phyloP scores from a whole-genome alignment of 345 rosid species.

The Conringia planisiliqua region DNA sequence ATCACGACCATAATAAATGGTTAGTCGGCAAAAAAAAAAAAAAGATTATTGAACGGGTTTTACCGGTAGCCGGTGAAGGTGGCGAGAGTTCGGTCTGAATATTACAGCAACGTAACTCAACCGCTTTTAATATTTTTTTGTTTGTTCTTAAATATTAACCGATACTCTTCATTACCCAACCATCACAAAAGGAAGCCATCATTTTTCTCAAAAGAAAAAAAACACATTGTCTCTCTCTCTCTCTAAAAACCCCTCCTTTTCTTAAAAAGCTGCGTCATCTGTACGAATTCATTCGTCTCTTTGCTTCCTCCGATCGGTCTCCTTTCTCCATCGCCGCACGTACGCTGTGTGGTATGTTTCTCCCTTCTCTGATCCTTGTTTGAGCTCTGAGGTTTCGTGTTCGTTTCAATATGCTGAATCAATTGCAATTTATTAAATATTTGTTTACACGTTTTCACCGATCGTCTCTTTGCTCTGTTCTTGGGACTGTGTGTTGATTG shows the following conservation, averaged over 20 bases:
- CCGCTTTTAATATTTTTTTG: conserved; percentile 5
- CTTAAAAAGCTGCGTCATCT: conserved; percentile 17
- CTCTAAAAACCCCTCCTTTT: conserved; percentile 2
- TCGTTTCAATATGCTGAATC: neutral
- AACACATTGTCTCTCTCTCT: conserved; percentile 8
- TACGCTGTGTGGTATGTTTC: conserved; percentile 26
- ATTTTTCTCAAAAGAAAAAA: neutral
- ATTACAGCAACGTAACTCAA: conserved; percentile 5
- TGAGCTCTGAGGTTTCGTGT: conserved; percentile 9
- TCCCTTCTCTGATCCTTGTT: conserved; percentile 20
- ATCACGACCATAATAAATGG: too few species aligned
- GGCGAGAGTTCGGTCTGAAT: neutral
- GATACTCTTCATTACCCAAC: neutral
- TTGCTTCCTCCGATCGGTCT: conserved; percentile 18
- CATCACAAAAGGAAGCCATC: neutral
- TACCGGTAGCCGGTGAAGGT: conserved; percentile 29
- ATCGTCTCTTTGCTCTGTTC: neutral
- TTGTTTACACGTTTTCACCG: neutral
- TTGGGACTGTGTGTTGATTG: conserved; percentile 2
- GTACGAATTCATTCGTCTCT: conserved; percentile 18
- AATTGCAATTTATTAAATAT: neutral
- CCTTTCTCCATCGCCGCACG: conserved; percentile 2
- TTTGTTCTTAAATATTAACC: conserved; percentile 4
- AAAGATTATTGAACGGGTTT: conserved; percentile 9
- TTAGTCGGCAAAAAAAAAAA: neutral